Evolutionary conservation across 768 basidiomycete species (phyloP), one percentile per base, ranked within the genome.

Genomic region (Cystofilobasidium capitatum): DNA sequence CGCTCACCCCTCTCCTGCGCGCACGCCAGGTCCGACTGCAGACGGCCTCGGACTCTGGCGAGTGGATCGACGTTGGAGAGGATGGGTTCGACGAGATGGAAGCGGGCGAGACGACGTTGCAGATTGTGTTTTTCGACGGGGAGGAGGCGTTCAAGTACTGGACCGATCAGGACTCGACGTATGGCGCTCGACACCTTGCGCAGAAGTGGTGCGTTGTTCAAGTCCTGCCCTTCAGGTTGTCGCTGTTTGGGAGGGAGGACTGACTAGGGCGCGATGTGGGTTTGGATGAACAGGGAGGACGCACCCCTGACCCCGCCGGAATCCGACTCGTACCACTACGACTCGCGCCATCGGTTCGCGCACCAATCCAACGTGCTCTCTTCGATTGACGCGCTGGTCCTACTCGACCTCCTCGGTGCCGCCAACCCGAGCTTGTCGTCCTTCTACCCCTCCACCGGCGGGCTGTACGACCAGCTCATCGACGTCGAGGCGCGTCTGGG

Each of bases 101-200:
- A 17, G 84, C 84, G 0, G 87, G 24, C 26, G 26, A 89, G 65
- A 90, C 88, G 24, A 94, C 93, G 3, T 77, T 99, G 12, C 91
- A 96, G 75, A 79, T 98, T 12, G 81, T 99, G 13, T 94, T 98
- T 75, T 94, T 99, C 67, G 96, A 99, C 73, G 96, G 96, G 3
- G 96, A 99, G 77, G 96, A 98, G 77, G 96, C 96, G 0, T 97
- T 94, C 77, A 81, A 84, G 80, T 83, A 33, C 2, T 69, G 68
- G 68, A 64, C 68, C 3, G 63, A 69, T 31, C 49, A 7, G 29
- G 68, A 69, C 47, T 58, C 55, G 26, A 69, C 58, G 20, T 69
- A 69, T 26, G 68, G 68, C 37, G 47, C 45, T 71, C 93, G 92
- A 71, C 91, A 99, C 78, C 83, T 99, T 24, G 91, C 93, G 6